Evolutionary conservation across 805 yeast genomes (phyloP).

Genomic region (Isabelozyma gotoi): DNA sequence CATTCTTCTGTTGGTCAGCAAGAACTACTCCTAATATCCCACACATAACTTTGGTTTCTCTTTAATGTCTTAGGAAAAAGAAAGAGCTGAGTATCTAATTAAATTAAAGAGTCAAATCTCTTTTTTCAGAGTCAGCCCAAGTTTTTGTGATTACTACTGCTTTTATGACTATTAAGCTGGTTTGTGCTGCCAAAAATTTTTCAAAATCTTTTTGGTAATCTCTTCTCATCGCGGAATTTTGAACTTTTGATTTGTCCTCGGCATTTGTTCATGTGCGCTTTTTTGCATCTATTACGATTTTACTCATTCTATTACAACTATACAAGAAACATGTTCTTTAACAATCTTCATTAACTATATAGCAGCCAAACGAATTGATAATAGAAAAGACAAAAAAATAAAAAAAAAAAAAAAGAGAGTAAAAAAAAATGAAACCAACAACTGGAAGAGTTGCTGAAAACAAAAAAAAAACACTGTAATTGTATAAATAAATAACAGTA

Average conservation of each 20-base stretch:
- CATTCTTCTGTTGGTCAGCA: slow-evolving; percentile 69
- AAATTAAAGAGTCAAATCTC: neutral
- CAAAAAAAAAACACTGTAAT: neutral
- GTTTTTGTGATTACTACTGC: neutral
- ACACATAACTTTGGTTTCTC: no score
- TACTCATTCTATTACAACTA: no score
- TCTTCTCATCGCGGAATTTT: neutral
- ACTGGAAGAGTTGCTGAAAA: neutral
- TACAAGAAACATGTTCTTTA: no score
- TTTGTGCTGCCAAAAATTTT: neutral
- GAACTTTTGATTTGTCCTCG: neutral
- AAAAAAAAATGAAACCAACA: neutral
- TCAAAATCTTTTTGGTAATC: neutral
- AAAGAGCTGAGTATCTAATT: neutral
- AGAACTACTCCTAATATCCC: slow-evolving; percentile 88
- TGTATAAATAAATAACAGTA: neutral
- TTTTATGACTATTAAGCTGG: neutral
- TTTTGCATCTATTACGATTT: no score
- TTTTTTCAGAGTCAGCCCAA: neutral
- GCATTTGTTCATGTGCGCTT: neutral
- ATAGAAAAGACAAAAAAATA: neutral
- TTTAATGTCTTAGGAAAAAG: neutral
- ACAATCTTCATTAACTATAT: neutral
- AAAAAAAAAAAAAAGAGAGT: no score
- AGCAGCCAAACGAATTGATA: no score